Base-by-base conservation (phyloP, 441 rosid species). In the California macrophylla region DNA sequence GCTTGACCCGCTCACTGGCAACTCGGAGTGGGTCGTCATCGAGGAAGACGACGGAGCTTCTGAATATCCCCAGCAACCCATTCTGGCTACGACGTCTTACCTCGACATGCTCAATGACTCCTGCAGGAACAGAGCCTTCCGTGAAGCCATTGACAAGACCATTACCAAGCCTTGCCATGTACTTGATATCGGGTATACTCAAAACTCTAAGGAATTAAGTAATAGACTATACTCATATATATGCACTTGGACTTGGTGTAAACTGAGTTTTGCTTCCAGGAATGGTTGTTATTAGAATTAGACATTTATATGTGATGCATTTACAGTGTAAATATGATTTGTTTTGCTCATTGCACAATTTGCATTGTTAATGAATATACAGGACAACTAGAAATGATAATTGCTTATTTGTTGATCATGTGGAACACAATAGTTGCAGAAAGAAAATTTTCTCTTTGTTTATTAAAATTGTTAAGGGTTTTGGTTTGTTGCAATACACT, bases 91-190 rank as follows among this genome's bases (percentile, higher is more conserved):
- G 67, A 93, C 98, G 32, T 89, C 93, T 63, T 93, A 93, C 82
- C 80, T 91, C 3, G 98, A 93, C 83, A 93, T 92, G 99, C 96
- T 94, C 72, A 94, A 94, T 26, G 99, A 94, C 75, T 79, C 92
- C 73, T 12, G 67, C 28, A 79, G 98, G 66, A 94, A 92, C 80
- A 68, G 74, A 77, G 89, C 94, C 65, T 94, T 71, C 77, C 91
- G 89, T 15, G 72, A 83, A 29, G 96, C 98, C 69, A 90, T 94
- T 9, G 94, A 94, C 21, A 92, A 80, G 81, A 81, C 89, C 66
- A 58, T 89, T n/a, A 80, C 87, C 4, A 58, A 82, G 70, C 94
- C 98, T 52, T 86, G 91, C 79, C 96, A 85, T 75, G 98, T 90
- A 50, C 88, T 92, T 42, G 99, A 94, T 77, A 90, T 92, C 23